Base-by-base conservation (phyloP, 257 asterid species). In the Anisodus acutangulus region DNA sequence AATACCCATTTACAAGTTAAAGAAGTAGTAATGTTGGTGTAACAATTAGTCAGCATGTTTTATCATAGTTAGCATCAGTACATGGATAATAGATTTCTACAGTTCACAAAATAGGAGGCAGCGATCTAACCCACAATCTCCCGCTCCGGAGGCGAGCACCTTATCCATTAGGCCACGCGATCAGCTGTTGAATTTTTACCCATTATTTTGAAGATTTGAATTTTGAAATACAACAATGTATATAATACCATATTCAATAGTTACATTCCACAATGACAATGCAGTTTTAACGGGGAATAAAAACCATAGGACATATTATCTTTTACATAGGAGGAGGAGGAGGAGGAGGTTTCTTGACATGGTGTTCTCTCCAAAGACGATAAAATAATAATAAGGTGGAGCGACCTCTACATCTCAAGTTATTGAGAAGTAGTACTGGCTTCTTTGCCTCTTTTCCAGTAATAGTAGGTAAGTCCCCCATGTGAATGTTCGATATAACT, bases 61-160 rank as follows among this genome's bases (percentile, higher is more conserved):
- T 31, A 31, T 31, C 35, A 31, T 31, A 31, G 35, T 31, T 31
- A 31, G 2, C 35, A 31, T 31, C 35, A 31, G 35, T 31, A 31
- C 35, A 31, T 31, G 35, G 35, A 22, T 0, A 22, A 22, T 22
- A 22, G 26, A 22, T 22, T 22, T 22, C 26, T 63, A 17, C 35
- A 31, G 35, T 31, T 26, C 0, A 26, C 31, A 26, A 26, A 26
- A 26, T 26, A 26, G 31, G 31, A 26, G 31, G 31, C 0, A 26
- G 31, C 31, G 31, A 26, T 26, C 31, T 26, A 96, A 96, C 99
- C 98, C 98, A 93, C 97, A 94, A 92, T 96, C 98, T 96, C 99
- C 98, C 97, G 98, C 98, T 94, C 98, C 98, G 99, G 97, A 94
- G 99, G 98, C 98, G 98, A 95, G 98, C 98, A 97, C 99, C 98